These are phyloP conservation scores for Deuterostichococcus epilithicus DNA, from an alignment of 139 green algal species.

Conservation along the genomic window DNA sequence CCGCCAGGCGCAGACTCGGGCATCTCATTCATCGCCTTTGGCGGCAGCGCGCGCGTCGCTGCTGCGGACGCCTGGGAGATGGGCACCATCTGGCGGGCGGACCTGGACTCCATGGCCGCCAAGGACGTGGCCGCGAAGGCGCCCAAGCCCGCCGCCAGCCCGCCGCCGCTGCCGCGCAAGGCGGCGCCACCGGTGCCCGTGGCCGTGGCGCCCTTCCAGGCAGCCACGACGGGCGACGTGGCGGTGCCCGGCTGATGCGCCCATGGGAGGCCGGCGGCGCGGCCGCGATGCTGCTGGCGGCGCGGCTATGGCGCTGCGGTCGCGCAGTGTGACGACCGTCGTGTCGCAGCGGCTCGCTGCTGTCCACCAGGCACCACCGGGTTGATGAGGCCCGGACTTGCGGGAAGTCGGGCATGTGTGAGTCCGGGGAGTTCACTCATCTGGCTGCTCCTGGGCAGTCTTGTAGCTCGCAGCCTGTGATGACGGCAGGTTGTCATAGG, in stretches of 20 bases:
- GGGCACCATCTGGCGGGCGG: not conserved
- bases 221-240: not conserved
- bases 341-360: too few relatives aligned
- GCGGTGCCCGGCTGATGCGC: not conserved
- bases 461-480: too few relatives aligned
- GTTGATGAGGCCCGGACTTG: too few relatives aligned
- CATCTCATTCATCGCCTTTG: slow-evolving; percentile 61
- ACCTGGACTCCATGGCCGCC: not conserved
- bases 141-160: not conserved
- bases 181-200: not conserved
- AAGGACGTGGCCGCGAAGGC: not conserved
- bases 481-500: too few relatives aligned
- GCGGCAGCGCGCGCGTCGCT: slow-evolving; percentile 38
- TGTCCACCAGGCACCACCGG: too few relatives aligned
- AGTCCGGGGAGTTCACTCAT: too few relatives aligned
- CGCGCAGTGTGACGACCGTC: too few relatives aligned
- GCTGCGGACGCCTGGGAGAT: slow-evolving; percentile 47
- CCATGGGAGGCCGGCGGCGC: too few relatives aligned
- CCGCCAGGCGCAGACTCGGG: slow-evolving; percentile 45
- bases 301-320: too few relatives aligned
- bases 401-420: too few relatives aligned
- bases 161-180: not conserved
- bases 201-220: not conserved
- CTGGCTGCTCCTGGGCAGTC: too few relatives aligned
- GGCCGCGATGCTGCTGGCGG: too few relatives aligned